Evolutionary conservation across 1,284 basidiomycete species (phyloP), one percentile per base, ranked within the genome.

Genomic region (Anthracocystis setariae): DNA sequence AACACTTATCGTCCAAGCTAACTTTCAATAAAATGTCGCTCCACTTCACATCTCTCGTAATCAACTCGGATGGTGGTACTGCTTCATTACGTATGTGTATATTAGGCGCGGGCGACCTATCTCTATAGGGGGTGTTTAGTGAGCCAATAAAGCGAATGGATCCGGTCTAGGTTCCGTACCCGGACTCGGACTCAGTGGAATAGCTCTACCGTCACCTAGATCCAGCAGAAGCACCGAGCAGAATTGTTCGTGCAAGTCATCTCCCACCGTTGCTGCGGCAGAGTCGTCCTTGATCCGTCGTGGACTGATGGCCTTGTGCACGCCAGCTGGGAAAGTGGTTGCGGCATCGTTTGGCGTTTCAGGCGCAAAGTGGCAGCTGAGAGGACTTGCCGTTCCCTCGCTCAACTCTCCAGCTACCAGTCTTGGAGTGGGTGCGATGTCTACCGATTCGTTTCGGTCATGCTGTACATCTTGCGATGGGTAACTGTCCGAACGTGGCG

Each of bases 1-100:
- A 0, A 20, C 35, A 1, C 50, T 77, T 13, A 52, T 78, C 29
- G 54, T 78, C 5, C 61, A 70, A 24, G 66, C 75, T 12, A 78
- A 78, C 56, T 77, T 78, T 46, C 27, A 49, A 27, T 62, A 54
- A 38, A 9, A 37, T 15, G 10, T 24, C 27, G 8, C 20, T 42
- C 17, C 23, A 35, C n/a, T 4, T 9, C 23, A 12, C 18, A 15
- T 3, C 18, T 15, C 40, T 42, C 40, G 40, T 5, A 18, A 18
- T 23, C 40, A 23, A 18, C 5, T 7, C 12, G 5, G 29, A 7
- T 29, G 7, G 12, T 29, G 29, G 29, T 5, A 7, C 5, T 29
- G 7, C 12, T 7, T 29, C 12, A 12, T 12, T 7, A 29, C 5
- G 29, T 29, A 29, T 29, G 29, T 29, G 29, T 12, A 12, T 7